Evolutionary conservation across 2,329 filamentous ascomycete species (phyloP).

Genomic region (Claviceps sp.): DNA sequence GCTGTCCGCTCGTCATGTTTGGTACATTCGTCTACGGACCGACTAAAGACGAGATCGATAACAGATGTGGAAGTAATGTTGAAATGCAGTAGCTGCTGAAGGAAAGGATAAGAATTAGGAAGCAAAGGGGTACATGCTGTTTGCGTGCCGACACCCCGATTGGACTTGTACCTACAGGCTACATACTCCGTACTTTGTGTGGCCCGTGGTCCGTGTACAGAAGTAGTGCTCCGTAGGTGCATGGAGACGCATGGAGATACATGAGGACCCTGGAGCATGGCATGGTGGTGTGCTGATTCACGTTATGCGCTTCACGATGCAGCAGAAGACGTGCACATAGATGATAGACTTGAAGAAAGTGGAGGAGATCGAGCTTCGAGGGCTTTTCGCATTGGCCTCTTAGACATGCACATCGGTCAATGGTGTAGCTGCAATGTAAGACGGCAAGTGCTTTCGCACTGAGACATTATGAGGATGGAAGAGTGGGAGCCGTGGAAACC

Average conservation of each 20-base stretch:
- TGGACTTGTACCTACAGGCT: no score
- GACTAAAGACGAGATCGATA: no score
- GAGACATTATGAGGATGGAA: not conserved
- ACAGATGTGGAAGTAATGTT: no score
- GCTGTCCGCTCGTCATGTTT: not conserved
- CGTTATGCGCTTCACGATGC: not conserved
- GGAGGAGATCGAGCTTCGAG: not conserved
- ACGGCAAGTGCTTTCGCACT: not conserved
- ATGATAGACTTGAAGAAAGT: not conserved
- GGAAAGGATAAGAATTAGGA: no score
- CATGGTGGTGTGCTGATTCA: not conserved
- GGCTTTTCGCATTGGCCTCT: not conserved
- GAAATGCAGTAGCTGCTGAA: no score
- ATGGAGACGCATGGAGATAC: not conserved
- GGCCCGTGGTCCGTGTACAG: not conserved
- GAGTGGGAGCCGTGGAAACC: no score
- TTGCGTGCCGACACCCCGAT: no score
- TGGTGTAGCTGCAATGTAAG: not conserved
- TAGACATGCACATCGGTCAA: not conserved
- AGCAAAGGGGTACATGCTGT: no score
- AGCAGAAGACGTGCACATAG: not conserved
- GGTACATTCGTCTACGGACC: no score
- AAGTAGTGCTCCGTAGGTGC: not conserved
- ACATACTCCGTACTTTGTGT: not conserved
- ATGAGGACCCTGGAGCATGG: not conserved